Conservation (phyloP, 2,329 filamentous ascomycete species). For the Aspergillus felis region DNA sequence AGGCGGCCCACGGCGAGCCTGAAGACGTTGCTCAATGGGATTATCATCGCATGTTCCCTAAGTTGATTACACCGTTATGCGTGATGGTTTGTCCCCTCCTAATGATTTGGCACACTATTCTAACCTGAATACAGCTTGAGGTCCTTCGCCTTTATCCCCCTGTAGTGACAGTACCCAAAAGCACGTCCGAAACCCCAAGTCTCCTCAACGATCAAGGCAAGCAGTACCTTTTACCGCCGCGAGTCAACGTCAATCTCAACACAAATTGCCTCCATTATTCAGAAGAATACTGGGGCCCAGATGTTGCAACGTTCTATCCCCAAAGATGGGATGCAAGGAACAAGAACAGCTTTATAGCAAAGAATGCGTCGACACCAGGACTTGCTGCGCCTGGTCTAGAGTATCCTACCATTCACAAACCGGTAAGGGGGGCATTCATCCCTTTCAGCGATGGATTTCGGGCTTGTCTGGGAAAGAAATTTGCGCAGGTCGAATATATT, state of each 20-base stretch:
- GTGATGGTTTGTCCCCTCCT: slow-evolving; percentile 14
- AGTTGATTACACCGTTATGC: slow-evolving; percentile 25
- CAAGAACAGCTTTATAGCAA: slow-evolving; percentile 16
- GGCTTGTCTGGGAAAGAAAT: slow-evolving; percentile 22
- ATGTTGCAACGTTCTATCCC: slow-evolving; percentile 12
- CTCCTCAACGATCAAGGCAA: slow-evolving; percentile 9
- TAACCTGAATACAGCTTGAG: slow-evolving; percentile 35
- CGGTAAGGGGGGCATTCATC: slow-evolving; percentile 18
- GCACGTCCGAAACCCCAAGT: slow-evolving; percentile 17
- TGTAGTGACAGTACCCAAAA: slow-evolving; percentile 27
- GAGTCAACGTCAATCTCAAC: slow-evolving; percentile 14
- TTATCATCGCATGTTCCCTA: slow-evolving; percentile 38
- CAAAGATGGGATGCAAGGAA: slow-evolving; percentile 20
- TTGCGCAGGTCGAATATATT: slow-evolving; percentile 24
- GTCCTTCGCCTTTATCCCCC: slow-evolving; percentile 41
- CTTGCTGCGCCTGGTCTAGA: slow-evolving; percentile 15
- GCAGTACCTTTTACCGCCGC: slow-evolving; percentile 13
- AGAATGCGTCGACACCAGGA: slow-evolving; percentile 10
- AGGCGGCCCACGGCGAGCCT: slow-evolving; percentile 17
- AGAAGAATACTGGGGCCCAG: slow-evolving; percentile 19
- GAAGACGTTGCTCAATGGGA: slow-evolving; percentile 26
- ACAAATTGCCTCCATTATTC: slow-evolving; percentile 16
- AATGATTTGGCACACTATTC: slow-evolving; percentile 3
- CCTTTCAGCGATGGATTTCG: slow-evolving; percentile 21
- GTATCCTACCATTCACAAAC: slow-evolving; percentile 18